Evolutionary conservation across 2,329 filamentous ascomycete genomes (phyloP), one percentile per base, ranked within the genome.

Genomic region (Nigrospora oryzae): DNA sequence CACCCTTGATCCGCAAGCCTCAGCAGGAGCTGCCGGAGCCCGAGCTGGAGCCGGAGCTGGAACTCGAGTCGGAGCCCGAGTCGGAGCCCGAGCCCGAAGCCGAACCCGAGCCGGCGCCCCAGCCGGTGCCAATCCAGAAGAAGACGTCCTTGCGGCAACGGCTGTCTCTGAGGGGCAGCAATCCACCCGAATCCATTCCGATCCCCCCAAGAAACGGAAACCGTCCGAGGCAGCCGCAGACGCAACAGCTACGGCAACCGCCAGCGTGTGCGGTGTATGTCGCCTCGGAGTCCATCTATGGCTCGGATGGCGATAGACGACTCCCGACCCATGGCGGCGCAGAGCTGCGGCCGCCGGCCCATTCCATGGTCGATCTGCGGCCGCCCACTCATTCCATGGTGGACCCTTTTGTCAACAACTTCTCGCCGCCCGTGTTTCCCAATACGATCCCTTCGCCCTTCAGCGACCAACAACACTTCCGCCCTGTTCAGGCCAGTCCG

Each of bases 401-500:
- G 11, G 35, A 17, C 11, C 14, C 17, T 13, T 36, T n/a, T 11
- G 35, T 7, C 35, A 36, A n/a, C 13, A 61, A 65, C 16, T 61
- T 69, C 38, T 57, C 66, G 2, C 61, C 64, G 1, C 68, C 68
- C 0, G 54, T 55, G 5, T 56, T 70, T 14, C 59, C 56, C 2
- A 65, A 64, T 0, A 61, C 68, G 2, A 59, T 74, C 17, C 69
- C 70, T 1, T 74, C 71, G 4, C 74, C 74, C 3, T 64, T 66
- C 15, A 76, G 73, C 0, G 75, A 79, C 16, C 65, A 69, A 43
- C 79, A 82, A 49, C 75, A 70, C 51, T 83, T 81, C 60, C 75
- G 73, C 11, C 79, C 80, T 0, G 79, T 83, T 2, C 73, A 74
- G 38, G 79, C 79, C 13, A 81, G 74, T 38, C 79, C 79, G 4